Base-by-base conservation (phyloP, 108 stramenopile genomes). In the Skeletonema costatum region DNA sequence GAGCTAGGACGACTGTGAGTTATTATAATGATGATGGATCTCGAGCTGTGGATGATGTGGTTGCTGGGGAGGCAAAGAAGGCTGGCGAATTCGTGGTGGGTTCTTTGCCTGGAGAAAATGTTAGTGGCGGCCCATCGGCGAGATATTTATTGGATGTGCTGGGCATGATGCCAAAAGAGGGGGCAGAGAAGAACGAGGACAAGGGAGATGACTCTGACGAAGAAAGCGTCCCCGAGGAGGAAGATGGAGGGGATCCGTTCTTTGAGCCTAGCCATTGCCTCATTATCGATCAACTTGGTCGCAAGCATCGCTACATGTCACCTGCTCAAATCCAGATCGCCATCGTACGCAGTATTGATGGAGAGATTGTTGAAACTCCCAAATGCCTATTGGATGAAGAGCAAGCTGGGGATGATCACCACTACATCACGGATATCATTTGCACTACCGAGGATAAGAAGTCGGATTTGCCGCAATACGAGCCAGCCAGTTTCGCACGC, bases 261-360 rank as follows among this genome's bases (percentile, higher is more conserved):
- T 82, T 82, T 17, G 71, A 66, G 53, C 81, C 81, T 21, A 60
- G 41, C 58, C 64, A 53, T 13, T 77, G 70, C 44, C 76, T 71
- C 13, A 76, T 82, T 21, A 73, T 82, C 9, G 76, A 82, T 73
- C 81, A 77, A 61, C 70, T 82, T 16, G 81, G 81, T 4, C 76
- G 71, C 50, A 82, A 72, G 36, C 81, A 82, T 21, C 53, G 76
- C 4, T 82, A 72, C 60, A 41, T 82, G 59, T 73, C 81, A 32
- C 81, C 81, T 8, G 65, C 69, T 32, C 60, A 77, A 31, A 77
- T 82, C 59, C 81, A 82, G 48, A 64, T 46, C 3, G 81, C 81
- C 12, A 82, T 82, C 21, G 66, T 72, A 17, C 80, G 73, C 9
- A 56, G 29, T 11, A 70, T 80, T 31, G 73, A 74, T 42, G 75